These are phyloP conservation scores for Citrus sp. DNA, from an alignment of 345 rosid species.

Conservation along the genomic window DNA sequence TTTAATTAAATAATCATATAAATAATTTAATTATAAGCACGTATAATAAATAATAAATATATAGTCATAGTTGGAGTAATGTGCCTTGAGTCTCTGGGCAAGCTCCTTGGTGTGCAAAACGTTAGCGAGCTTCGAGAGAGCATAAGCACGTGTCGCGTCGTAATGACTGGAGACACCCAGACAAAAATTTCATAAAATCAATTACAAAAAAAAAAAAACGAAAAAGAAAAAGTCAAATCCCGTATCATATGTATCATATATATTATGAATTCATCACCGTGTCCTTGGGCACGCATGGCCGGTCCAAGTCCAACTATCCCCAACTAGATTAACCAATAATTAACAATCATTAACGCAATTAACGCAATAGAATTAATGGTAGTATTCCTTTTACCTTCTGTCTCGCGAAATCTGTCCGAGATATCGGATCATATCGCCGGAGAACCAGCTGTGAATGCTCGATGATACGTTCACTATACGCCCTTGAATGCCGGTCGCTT, in stretches of 20 bases:
- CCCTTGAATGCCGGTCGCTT: constrained; percentile 57
- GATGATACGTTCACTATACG: constrained; percentile 93
- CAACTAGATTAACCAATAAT: neutral
- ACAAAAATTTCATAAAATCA: neutral
- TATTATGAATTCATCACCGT: neutral
- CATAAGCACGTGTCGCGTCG: constrained; percentile 96
- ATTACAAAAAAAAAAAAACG: neutral
- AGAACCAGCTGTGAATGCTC: constrained; percentile 76
- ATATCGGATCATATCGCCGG: constrained; percentile 74
- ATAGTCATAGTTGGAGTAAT: neutral
- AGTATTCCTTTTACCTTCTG: constrained; percentile 39
- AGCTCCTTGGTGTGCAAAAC: constrained; percentile 96
- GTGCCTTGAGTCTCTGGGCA: constrained; percentile 70
- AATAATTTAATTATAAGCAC: neutral
- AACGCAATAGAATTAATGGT: too few species aligned
- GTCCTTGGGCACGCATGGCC: neutral
- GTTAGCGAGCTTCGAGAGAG: constrained; percentile 98
- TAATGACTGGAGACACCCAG: constrained; percentile 47
- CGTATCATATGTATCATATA: neutral
- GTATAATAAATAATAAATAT: neutral
- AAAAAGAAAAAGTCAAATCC: constrained; percentile 26
- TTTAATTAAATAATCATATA: neutral
- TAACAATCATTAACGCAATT: neutral
- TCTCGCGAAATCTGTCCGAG: constrained; percentile 63
- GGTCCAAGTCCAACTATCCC: too few species aligned